These are phyloP conservation scores for Ophiostoma triangulosporum DNA, from an alignment of 2,329 filamentous ascomycete species.

Conservation along the genomic window DNA sequence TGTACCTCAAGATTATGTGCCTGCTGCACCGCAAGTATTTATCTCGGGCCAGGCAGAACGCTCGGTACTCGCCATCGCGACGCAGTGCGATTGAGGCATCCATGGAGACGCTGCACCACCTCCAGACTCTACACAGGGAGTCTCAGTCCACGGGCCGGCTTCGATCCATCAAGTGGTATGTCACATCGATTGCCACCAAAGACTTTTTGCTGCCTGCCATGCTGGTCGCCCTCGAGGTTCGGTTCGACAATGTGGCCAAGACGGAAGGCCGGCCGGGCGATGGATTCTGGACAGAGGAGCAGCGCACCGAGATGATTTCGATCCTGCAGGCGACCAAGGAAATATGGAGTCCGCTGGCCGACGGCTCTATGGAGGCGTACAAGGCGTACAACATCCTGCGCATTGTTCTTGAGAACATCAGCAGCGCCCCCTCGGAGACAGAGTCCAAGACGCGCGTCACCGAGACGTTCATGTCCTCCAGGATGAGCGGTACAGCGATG, in stretches of 20 bases:
- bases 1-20: slow-evolving; percentile 81
- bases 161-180: slow-evolving; percentile 61
- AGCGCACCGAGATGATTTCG: slow-evolving; percentile 61
- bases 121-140: slow-evolving; percentile 63
- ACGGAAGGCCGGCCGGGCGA: slow-evolving; percentile 26
- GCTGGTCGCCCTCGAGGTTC: slow-evolving; percentile 70
- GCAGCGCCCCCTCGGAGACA: slow-evolving; percentile 20
- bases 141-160: slow-evolving; percentile 59
- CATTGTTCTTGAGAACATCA: slow-evolving; percentile 69
- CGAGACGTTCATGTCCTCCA: neutral
- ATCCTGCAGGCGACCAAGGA: slow-evolving; percentile 57
- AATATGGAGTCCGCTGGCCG: slow-evolving; percentile 69
- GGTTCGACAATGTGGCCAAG: slow-evolving; percentile 47
- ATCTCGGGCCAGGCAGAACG: slow-evolving; percentile 60
- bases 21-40: slow-evolving; percentile 83
- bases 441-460: neutral
- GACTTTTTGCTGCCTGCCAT: slow-evolving; percentile 82
- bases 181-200: slow-evolving; percentile 65
- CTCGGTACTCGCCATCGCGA: slow-evolving; percentile 72
- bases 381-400: slow-evolving; percentile 73
- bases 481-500: neutral
- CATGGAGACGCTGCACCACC: slow-evolving; percentile 64
- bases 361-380: slow-evolving; percentile 75
- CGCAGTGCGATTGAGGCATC: slow-evolving; percentile 77
- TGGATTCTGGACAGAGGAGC: slow-evolving; percentile 41